Evolutionary conservation across 1,284 basidiomycete genomes (phyloP), one percentile per base, ranked within the genome.

Genomic region (Meripilus lineatus): DNA sequence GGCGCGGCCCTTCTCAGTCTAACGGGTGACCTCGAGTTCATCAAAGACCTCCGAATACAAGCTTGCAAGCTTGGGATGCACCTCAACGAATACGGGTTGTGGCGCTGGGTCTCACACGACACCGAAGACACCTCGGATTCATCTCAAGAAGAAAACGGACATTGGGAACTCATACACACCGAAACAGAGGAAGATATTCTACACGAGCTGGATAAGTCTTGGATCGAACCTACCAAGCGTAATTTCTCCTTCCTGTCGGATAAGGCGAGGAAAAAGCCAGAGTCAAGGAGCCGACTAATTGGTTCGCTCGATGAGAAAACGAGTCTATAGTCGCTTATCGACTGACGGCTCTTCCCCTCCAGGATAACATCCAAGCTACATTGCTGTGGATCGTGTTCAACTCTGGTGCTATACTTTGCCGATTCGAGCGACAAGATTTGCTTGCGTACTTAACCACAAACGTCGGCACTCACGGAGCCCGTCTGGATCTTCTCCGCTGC

Each of bases 81-180:
- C 18, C 64, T 83, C 40, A 74, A 79, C 53, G 75, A 79, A 48
- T 72, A 68, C 50, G 81, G 81, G 6, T 54, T 83, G 4, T 82
- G 80, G 80, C 65, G 57, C 45, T 78, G 75, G 75, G 5, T 33
- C 22, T n/a, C 15, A 20, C 14, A 10, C n/a, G 15, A 21, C 15
- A 21, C 8, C 11, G 14, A 23, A 23, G 62, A 54, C 23, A 37
- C 38, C 23, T 38, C 42, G 36, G 17, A 30, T 30, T 13, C 48
- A 24, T 33, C 41, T 11, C 32, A 45, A 17, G 32, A 47, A 45
- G 32, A 26, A 6, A 36, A 50, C 6, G 72, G 72, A 0, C 66
- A 63, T 40, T 77, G 74, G 74, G 64, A 69, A 32, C 62, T 75
- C 17, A 46, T 75, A 3, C 57, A 63, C 20, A 63, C 68, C 1